phyloP scores from a whole-genome alignment of 768 basidiomycete genomes.

The Nidularia pulvinata region DNA sequence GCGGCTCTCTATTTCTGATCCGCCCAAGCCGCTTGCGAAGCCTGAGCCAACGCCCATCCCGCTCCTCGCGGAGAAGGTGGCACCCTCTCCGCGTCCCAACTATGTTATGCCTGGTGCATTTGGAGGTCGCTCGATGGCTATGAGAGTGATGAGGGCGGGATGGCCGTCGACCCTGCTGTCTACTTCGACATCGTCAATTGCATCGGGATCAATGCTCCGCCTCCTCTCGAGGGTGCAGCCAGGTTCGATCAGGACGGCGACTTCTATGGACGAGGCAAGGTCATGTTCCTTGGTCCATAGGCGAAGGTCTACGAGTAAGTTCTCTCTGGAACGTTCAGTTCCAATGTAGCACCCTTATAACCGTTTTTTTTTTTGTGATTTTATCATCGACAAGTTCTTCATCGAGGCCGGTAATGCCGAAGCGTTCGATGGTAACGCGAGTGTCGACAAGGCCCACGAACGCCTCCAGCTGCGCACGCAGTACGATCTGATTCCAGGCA shows the following conservation, averaged over 20 bases:
- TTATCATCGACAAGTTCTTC: slow-evolving; percentile 54
- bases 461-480: slow-evolving; percentile 50
- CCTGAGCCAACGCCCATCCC: background rate
- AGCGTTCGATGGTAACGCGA: slow-evolving; percentile 57
- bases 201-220: slow-evolving; percentile 16
- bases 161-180: slow-evolving; percentile 1
- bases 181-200: slow-evolving; percentile 11
- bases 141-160: slow-evolving; percentile 9
- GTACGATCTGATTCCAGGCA: slow-evolving; percentile 50
- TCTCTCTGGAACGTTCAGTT: background rate
- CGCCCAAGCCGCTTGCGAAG: background rate
- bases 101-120: slow-evolving; percentile 2
- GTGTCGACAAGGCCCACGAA: slow-evolving; percentile 54
- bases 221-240: slow-evolving; percentile 25
- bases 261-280: slow-evolving; percentile 43
- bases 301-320: slow-evolving; percentile 52
- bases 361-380: background rate
- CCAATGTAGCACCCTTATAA: slow-evolving; percentile 1
- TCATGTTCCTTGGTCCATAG: slow-evolving; percentile 41
- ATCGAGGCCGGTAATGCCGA: slow-evolving; percentile 56
- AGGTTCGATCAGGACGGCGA: slow-evolving; percentile 39
- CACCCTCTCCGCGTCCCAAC: background rate
- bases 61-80: background rate
- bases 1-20: background rate
- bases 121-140: slow-evolving; percentile 9